phyloP scores from a whole-genome alignment of 768 basidiomycete genomes.

The Mycena crocata region DNA sequence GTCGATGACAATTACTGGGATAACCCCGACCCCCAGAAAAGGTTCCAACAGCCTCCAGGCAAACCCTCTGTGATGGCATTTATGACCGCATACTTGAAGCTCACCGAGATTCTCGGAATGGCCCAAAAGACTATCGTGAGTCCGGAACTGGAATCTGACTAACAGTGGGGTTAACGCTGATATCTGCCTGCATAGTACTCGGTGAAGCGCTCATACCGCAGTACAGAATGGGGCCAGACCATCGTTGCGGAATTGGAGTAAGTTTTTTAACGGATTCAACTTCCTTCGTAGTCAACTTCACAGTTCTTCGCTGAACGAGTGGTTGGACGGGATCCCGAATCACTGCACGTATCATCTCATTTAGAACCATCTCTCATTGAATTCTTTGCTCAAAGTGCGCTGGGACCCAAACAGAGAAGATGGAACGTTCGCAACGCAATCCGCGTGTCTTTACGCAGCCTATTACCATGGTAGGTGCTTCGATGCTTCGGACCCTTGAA shows the following conservation, averaged over 20 bases:
- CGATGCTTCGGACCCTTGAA: not conserved
- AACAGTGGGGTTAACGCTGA: not conserved
- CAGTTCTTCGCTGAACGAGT: slow-evolving; percentile 62
- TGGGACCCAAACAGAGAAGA: slow-evolving; percentile 60
- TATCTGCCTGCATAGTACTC: slow-evolving; percentile 15
- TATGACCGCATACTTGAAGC: slow-evolving; percentile 55
- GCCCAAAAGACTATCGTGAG: slow-evolving; percentile 65
- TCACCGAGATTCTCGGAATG: slow-evolving; percentile 61
- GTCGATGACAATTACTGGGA: slow-evolving; percentile 75
- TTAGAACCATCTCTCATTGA: not conserved
- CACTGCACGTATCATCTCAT: slow-evolving; percentile 42
- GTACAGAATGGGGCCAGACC: slow-evolving; percentile 50
- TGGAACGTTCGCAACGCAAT: slow-evolving; percentile 57
- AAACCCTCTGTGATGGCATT: slow-evolving; percentile 56
- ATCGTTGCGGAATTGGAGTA: slow-evolving; percentile 62
- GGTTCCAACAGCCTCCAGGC: slow-evolving; percentile 63
- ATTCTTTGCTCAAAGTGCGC: slow-evolving; percentile 48
- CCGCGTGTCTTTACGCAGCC: slow-evolving; percentile 58
- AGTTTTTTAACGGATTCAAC: not conserved
- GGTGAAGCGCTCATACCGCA: slow-evolving; percentile 15
- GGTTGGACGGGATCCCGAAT: slow-evolving; percentile 61
- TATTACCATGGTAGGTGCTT: slow-evolving; percentile 53
- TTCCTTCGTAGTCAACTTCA: not conserved
- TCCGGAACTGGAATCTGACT: not conserved
- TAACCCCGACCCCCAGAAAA: slow-evolving; percentile 48